Conservation (phyloP, 2,329 filamentous ascomycete species). For the Colletotrichum sp. region DNA sequence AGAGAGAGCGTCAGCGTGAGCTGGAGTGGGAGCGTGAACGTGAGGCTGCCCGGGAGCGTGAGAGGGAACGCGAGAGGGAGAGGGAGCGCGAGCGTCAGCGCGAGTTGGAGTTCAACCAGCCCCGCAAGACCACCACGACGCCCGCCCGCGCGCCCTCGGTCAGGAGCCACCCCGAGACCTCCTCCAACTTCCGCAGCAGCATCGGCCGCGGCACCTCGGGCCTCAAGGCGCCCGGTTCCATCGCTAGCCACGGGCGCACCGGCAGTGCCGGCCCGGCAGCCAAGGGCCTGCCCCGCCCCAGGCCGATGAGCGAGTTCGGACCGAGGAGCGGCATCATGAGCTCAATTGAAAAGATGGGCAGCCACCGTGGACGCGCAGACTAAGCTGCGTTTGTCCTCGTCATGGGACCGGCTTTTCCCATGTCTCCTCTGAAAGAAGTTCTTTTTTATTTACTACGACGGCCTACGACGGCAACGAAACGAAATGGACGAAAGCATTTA, state of each 20-base stretch:
- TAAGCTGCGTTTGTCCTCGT: neutral
- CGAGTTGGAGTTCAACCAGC: constrained; percentile 6
- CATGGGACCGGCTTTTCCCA: neutral
- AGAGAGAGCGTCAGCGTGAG: neutral
- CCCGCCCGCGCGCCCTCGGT: constrained; percentile 25
- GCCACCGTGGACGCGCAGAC: constrained; percentile 51
- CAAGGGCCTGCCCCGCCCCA: constrained; percentile 44
- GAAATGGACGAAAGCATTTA: constrained; percentile 18
- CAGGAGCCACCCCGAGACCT: constrained; percentile 29
- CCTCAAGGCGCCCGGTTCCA: constrained; percentile 63
- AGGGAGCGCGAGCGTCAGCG: constrained; percentile 12
- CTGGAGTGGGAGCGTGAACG: neutral
- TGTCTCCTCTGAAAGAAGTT: neutral
- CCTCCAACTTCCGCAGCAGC: constrained; percentile 59
- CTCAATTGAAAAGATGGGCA: constrained; percentile 88
- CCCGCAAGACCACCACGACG: constrained; percentile 23
- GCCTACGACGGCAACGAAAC: constrained; percentile 11
- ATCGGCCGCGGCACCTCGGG: constrained; percentile 59
- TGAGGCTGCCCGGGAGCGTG: neutral
- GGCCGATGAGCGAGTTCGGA: constrained; percentile 53
- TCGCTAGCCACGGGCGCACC: constrained; percentile 50
- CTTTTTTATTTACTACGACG: neutral
- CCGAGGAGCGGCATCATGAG: constrained; percentile 77
- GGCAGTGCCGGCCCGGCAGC: constrained; percentile 41
- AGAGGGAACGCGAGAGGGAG: neutral